Evolutionary conservation across 2,329 filamentous ascomycete species (phyloP), one percentile per base, ranked within the genome.

Genomic region (Biscogniauxia sp.): DNA sequence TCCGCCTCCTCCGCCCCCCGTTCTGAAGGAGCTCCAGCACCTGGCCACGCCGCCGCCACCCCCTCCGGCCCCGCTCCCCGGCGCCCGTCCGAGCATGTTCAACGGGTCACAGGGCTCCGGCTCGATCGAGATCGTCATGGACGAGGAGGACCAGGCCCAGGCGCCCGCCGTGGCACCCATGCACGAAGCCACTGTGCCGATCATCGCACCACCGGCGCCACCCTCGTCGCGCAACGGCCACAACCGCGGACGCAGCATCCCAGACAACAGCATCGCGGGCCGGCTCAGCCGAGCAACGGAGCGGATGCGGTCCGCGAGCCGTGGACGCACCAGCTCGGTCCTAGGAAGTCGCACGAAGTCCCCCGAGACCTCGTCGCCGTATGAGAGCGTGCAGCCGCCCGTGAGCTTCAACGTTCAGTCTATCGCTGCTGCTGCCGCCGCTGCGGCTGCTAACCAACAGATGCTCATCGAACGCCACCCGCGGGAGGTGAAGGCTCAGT

Each of bases 121-220:
- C 4, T 82, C 85, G 69, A 88, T 89, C 64, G 86, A 89, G 71
- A 86, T 89, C 62, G 84, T 89, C 55, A 86, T 87, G 82, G 85
- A 88, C 64, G 84, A 86, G 1, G 83, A 86, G 5, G 79, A 83
- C 19, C 66, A 70, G 58, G 41, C 62, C 61, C 37, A 62, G 20
- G 28, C 64, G 2, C 66, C 75, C 13, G 64, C 70, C 13, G 75
- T 75, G 8, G 72, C 74, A 1, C 77, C 76, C 1, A 76, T 77
- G 54, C 67, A 70, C 60, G 80, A 82, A 61, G 71, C 73, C 50
- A 76, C 73, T 50, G 77, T 82, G 1, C 79, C 80, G 6, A 75
- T 81, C 62, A 73, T 82, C 50, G 71, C 79, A 15, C 73, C 79
- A 1, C 82, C 79, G 1, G 76, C 76, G 1, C 81, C 79, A 4